Conservation (phyloP, 768 basidiomycete species). For the Auricularia cornea region DNA sequence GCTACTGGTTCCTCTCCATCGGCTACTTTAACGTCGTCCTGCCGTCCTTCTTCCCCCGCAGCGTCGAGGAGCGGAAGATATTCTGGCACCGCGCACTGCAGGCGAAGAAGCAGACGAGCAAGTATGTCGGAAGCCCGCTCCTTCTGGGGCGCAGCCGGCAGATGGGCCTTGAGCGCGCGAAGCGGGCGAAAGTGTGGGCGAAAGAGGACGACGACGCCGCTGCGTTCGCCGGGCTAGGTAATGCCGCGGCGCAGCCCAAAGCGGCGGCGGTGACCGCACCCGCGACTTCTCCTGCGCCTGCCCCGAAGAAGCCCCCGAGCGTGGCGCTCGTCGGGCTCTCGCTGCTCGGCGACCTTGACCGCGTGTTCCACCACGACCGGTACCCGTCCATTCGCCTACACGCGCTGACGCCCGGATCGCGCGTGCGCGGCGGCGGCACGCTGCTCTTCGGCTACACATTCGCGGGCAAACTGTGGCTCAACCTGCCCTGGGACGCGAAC, state of each 20-base stretch:
- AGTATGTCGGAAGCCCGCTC: constrained; percentile 55
- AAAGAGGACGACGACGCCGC: constrained; percentile 76
- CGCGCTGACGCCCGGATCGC: constrained; percentile 72
- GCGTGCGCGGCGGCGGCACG: constrained; percentile 69
- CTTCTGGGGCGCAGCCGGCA: constrained; percentile 51
- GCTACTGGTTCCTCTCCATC: constrained; percentile 74
- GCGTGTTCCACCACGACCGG: constrained; percentile 60
- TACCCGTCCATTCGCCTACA: constrained; percentile 54
- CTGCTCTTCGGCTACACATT: constrained; percentile 78
- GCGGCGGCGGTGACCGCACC: neutral
- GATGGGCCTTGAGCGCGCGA: constrained; percentile 58
- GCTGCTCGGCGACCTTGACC: constrained; percentile 77
- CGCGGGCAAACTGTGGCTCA: constrained; percentile 67
- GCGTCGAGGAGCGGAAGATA: constrained; percentile 28
- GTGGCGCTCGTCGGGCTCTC: constrained; percentile 68
- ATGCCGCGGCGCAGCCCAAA: neutral
- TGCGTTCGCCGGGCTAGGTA: neutral
- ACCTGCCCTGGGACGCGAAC: constrained; percentile 71
- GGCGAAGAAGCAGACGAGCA: constrained; percentile 60
- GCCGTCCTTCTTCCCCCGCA: constrained; percentile 56
- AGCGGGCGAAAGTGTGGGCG: constrained; percentile 57
- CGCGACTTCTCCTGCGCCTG: constrained; percentile 2
- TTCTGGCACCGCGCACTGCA: constrained; percentile 71
- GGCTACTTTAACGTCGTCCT: constrained; percentile 78
- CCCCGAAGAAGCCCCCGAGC: constrained; percentile 37